Evolutionary conservation across 305 asterid species (phyloP).

Genomic region (Solanum hybrid): DNA sequence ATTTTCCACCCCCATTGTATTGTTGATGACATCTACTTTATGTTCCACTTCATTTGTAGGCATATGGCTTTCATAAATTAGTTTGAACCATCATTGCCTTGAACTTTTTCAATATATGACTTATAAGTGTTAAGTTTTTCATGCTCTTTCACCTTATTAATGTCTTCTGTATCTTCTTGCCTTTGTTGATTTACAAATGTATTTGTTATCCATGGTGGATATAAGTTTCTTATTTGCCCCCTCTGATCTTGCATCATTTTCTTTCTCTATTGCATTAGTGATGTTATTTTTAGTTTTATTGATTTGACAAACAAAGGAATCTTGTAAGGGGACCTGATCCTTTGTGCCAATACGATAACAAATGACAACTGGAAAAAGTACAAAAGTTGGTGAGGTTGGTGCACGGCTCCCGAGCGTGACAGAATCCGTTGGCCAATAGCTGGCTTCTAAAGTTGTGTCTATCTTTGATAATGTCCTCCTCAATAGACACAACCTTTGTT

Average conservation of each 20-base stretch:
- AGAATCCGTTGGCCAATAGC: not conserved
- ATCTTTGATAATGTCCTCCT: not conserved
- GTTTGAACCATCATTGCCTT: not conserved
- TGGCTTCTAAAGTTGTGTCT: not conserved
- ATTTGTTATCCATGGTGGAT: not conserved
- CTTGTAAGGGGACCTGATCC: not conserved
- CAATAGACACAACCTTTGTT: not conserved
- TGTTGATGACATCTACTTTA: not conserved
- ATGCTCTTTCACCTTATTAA: not conserved
- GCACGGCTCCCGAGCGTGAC: not conserved
- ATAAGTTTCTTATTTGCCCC: not conserved
- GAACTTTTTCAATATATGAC: not conserved
- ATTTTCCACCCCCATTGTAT: not conserved
- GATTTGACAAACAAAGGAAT: not conserved
- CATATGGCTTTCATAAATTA: not conserved
- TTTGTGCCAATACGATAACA: not conserved
- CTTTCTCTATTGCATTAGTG: not conserved
- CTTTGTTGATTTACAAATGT: not conserved
- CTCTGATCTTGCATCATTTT: not conserved
- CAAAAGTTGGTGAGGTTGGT: not conserved
- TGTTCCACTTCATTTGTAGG: not conserved
- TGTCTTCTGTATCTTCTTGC: not conserved
- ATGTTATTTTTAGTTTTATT: not conserved
- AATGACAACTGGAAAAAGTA: not conserved
- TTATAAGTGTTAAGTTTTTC: not conserved